These are phyloP conservation scores for Gossypium sturtianum DNA, from an alignment of 345 rosid species.

Conservation along the genomic window DNA sequence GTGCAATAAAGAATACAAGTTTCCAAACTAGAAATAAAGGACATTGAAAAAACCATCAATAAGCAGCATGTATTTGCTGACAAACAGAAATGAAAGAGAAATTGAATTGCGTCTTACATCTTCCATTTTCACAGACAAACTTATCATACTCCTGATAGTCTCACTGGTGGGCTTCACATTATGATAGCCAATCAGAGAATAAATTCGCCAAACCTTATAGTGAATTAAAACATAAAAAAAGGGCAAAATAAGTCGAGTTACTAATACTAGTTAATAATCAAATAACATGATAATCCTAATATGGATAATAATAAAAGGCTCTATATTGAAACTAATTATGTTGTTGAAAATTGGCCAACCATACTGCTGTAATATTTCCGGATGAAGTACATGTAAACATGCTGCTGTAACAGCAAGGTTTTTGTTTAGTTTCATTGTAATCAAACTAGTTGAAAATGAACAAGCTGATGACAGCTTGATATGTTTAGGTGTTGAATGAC, in stretches of 20 bases:
- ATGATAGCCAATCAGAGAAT: slow-evolving; percentile 43
- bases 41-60: background rate
- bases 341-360: too few species aligned
- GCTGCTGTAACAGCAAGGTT: too few species aligned
- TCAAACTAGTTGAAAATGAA: too few species aligned
- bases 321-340: too few species aligned
- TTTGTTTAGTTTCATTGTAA: too few species aligned
- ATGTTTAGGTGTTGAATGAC: too few species aligned
- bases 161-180: slow-evolving; percentile 58
- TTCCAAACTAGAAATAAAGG: background rate
- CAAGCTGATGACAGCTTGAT: too few species aligned
- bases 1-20: background rate
- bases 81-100: slow-evolving; percentile 2
- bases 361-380: too few species aligned
- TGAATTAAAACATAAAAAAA: background rate
- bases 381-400: too few species aligned
- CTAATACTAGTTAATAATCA: background rate
- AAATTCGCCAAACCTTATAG: slow-evolving; percentile 58
- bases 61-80: background rate
- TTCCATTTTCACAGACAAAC: slow-evolving; percentile 55
- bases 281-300: background rate
- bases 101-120: slow-evolving; percentile 49
- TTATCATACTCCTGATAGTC: slow-evolving; percentile 66
- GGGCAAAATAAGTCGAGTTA: background rate
- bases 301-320: too few species aligned